These are phyloP conservation scores for Yarrowia porcina DNA, from an alignment of 805 yeast species.

Conservation along the genomic window DNA sequence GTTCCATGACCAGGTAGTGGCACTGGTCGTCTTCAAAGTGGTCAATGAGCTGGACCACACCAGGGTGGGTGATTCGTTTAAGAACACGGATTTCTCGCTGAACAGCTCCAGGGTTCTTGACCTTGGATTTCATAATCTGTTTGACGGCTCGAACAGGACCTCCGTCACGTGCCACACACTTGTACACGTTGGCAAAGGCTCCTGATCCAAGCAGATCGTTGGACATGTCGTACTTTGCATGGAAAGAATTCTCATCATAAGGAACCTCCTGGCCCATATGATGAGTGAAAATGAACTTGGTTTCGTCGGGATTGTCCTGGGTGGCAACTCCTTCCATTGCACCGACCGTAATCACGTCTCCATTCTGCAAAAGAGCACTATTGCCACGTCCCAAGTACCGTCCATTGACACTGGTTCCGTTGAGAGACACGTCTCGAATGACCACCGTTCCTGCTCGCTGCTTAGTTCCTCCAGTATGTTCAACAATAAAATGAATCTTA, in stretches of 20 bases:
- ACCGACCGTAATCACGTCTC: slow-evolving; percentile 91
- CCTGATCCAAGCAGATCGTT: slow-evolving; percentile 91
- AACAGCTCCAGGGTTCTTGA: slow-evolving; percentile 74
- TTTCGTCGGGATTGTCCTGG: slow-evolving; percentile 45
- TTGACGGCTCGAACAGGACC: slow-evolving; percentile 90
- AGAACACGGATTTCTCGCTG: slow-evolving; percentile 81
- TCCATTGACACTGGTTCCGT: slow-evolving; percentile 87
- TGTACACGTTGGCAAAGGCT: slow-evolving; percentile 95
- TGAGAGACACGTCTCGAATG: slow-evolving; percentile 78
- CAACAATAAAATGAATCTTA: slow-evolving; percentile 7
- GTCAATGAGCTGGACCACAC: slow-evolving; percentile 77
- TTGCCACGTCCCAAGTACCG: slow-evolving; percentile 68
- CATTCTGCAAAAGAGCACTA: slow-evolving; percentile 79
- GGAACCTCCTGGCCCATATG: slow-evolving; percentile 36
- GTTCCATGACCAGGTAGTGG: slow-evolving; percentile 91
- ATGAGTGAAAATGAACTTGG: slow-evolving; percentile 49
- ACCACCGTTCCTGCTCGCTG: slow-evolving; percentile 39
- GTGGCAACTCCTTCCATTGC: slow-evolving; percentile 60
- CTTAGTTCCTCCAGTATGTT: background rate
- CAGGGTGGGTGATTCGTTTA: slow-evolving; percentile 73
- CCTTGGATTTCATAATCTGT: slow-evolving; percentile 77
- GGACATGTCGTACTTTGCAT: slow-evolving; percentile 61
- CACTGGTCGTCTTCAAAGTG: slow-evolving; percentile 78
- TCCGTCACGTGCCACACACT: slow-evolving; percentile 78
- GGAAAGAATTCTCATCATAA: slow-evolving; percentile 28